Evolutionary conservation across 768 basidiomycete genomes (phyloP).

Genomic region (Gelatoporia subvermispora): DNA sequence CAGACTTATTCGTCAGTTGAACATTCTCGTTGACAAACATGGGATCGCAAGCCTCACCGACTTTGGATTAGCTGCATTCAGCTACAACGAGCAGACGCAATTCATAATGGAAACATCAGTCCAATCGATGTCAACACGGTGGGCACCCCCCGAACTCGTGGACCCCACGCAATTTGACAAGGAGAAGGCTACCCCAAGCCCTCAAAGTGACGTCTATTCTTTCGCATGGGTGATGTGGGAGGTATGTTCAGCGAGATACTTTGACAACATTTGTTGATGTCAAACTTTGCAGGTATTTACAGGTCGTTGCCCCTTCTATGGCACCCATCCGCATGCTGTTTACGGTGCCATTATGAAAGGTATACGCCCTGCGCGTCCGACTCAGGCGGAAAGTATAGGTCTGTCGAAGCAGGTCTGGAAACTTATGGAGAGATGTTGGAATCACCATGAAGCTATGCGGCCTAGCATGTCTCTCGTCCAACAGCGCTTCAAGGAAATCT

Average conservation of each 20-base stretch:
- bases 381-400: not conserved
- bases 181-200: constrained; percentile 2
- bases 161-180: not conserved
- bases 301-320: not conserved
- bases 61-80: constrained; percentile 18
- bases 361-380: not conserved
- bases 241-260: too few relatives aligned
- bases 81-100: constrained; percentile 5
- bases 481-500: not conserved
- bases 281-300: constrained; percentile 7
- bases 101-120: not conserved
- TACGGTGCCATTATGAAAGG: not conserved
- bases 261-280: too few relatives aligned
- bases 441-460: not conserved
- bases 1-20: constrained; percentile 7
- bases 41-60: constrained; percentile 17
- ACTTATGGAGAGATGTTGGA: constrained; percentile 6
- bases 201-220: constrained; percentile 16
- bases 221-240: constrained; percentile 13
- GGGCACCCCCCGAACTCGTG: constrained; percentile 18
- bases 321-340: not conserved
- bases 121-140: constrained; percentile 8
- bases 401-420: constrained; percentile 4
- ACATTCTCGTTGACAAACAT: constrained; percentile 18
- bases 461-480: not conserved